Evolutionary conservation across 163 green algal species (phyloP).

Genomic region (Chlamydomonas reinhardtii): DNA sequence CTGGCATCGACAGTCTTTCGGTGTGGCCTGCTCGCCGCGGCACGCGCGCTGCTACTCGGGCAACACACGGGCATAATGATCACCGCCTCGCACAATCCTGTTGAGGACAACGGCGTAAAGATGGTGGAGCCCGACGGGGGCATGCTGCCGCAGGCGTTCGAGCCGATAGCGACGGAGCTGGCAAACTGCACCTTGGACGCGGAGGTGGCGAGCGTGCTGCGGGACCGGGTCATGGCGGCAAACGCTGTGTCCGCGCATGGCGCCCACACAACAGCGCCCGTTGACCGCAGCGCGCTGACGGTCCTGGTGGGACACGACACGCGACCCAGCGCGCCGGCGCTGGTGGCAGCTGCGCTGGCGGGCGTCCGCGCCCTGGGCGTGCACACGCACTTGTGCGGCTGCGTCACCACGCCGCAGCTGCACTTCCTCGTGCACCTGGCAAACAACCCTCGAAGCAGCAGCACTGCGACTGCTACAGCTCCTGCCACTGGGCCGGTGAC

Average conservation of each 20-base stretch:
- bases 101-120: conserved; percentile 98
- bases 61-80: conserved; percentile 90
- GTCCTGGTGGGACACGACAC: conserved; percentile 93
- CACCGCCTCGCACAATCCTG: conserved; percentile 98
- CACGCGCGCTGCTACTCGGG: conserved; percentile 61
- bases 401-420: conserved; percentile 95
- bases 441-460: conserved; percentile 31
- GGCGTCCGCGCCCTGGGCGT: conserved; percentile 76
- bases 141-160: conserved; percentile 69
- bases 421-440: conserved; percentile 63
- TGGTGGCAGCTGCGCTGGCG: conserved; percentile 76
- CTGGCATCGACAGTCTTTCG: conserved; percentile 89
- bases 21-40: conserved; percentile 87
- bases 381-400: conserved; percentile 64
- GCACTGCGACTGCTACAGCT: neutral
- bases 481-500: neutral
- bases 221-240: conserved; percentile 12
- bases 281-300: neutral
- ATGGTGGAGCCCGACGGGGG: conserved; percentile 88
- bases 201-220: conserved; percentile 29
- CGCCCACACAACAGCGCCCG: neutral
- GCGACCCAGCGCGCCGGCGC: conserved; percentile 74
- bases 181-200: conserved; percentile 55
- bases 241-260: neutral
- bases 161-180: conserved; percentile 75